phyloP scores from a whole-genome alignment of 192 early-diverging fungal genomes.

The Rhizoclosmatium globosum region DNA sequence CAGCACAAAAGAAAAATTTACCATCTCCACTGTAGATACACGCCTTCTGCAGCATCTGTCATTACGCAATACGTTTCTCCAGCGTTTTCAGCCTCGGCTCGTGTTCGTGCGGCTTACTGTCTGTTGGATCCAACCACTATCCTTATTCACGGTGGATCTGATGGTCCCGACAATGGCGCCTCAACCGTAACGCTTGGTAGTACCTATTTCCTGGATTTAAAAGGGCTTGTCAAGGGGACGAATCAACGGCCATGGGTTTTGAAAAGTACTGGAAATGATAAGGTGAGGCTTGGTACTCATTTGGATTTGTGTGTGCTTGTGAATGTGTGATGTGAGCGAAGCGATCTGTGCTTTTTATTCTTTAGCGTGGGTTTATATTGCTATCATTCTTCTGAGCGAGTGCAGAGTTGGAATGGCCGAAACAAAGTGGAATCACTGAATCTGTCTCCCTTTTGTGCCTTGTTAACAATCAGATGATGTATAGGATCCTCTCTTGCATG shows the following conservation, averaged over 20 bases:
- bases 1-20: neutral
- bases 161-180: neutral
- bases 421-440: no score
- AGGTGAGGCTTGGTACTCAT: no score
- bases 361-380: no score
- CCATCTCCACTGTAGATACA: constrained; percentile 3
- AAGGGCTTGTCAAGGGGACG: neutral
- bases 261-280: no score
- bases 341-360: no score
- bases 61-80: neutral
- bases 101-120: constrained; percentile 3
- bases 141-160: constrained; percentile 18
- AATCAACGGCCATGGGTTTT: neutral
- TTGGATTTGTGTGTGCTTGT: no score
- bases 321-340: no score
- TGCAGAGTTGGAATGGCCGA: no score
- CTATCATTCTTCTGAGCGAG: no score
- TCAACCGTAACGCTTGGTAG: neutral
- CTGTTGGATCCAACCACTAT: constrained; percentile 23
- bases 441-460: no score
- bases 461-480: no score
- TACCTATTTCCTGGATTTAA: constrained; percentile 15
- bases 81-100: constrained; percentile 1
- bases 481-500: constrained; percentile 6
- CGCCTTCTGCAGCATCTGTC: neutral